phyloP scores from a whole-genome alignment of 2,329 filamentous ascomycete genomes.

The Aspergillus oerlinghausenensis region DNA sequence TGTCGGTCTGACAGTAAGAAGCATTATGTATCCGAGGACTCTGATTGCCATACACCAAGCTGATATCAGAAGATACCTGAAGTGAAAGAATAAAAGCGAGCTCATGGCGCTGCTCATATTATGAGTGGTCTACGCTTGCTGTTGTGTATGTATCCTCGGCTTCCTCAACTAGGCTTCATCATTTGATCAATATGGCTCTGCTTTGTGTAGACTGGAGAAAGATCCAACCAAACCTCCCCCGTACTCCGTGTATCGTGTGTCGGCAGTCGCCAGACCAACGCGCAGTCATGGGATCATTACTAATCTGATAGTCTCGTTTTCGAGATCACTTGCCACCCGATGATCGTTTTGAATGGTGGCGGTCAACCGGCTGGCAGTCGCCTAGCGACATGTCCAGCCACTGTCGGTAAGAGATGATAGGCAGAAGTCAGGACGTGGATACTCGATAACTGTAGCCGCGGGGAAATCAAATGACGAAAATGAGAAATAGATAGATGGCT shows the following conservation, averaged over 20 bases:
- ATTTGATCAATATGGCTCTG: neutral
- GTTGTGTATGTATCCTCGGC: neutral
- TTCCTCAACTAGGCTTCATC: neutral
- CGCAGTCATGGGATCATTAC: neutral
- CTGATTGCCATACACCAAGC: neutral
- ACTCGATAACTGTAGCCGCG: neutral
- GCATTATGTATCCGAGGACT: neutral
- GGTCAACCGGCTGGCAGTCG: slow-evolving; percentile 10
- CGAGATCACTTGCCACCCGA: neutral
- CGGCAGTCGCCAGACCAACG: neutral
- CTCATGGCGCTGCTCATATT: neutral
- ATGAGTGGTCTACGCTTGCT: neutral
- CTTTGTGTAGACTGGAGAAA: neutral
- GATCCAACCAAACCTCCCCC: neutral
- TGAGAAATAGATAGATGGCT: neutral
- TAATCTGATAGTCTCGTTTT: neutral
- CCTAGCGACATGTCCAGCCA: slow-evolving; percentile 13
- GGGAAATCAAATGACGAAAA: neutral
- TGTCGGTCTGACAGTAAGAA: neutral
- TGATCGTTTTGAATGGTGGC: slow-evolving; percentile 9
- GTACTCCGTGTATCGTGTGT: neutral
- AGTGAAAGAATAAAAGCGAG: neutral
- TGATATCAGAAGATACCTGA: neutral
- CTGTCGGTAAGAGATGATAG: slow-evolving; percentile 9
- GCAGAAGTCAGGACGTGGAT: neutral